Evolutionary conservation across 768 basidiomycete species (phyloP), one percentile per base, ranked within the genome.

Genomic region (Russula olivacea): DNA sequence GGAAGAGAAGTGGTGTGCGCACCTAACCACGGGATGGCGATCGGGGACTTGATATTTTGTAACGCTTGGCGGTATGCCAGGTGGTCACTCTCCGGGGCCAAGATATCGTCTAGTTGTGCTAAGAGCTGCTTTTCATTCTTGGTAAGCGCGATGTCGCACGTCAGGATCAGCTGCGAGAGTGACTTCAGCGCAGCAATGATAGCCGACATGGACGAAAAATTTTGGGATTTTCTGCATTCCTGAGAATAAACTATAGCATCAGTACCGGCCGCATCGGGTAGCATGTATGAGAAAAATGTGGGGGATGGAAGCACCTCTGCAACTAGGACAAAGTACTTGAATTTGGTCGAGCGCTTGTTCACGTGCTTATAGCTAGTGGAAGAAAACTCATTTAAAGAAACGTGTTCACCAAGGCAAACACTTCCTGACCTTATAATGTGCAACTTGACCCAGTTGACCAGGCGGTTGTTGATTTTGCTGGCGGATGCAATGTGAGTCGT

Each of bases 261-360:
- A 56, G 41, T n/a, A 56, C 19, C 28, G 3, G 11, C 8, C 6
- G 25, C 5, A 25, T n/a, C n/a, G 28, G 41, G 17, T 10, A 10
- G 12, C 30, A 9, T 6, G 19, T 14, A 32, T n/a, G 9, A 51
- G 45, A 51, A 19, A 32, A 0, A 4, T 15, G 14, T 40, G 1
- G 56, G 17, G 30, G 9, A 23, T 55, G 28, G 30, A 67, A 75
- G 64, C 55, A 79, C 80, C 54, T 71, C 63, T 9, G 80, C 79
- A 8, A 75, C 72, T 61, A 77, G 72, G 50, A 80, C 72, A 63
- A 80, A 81, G 64, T 77, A 79, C 62, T 75, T 80, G 51, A 80
- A 72, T 17, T 76, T 76, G 17, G 74, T 72, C 7, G 73, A 74
- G 10, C 81, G 72, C 25, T 67, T 61, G 50, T 76, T 72, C 25